These are phyloP conservation scores for Halophytophthora polymorphica DNA, from an alignment of 352 stramenopile species.

Conservation along the genomic window DNA sequence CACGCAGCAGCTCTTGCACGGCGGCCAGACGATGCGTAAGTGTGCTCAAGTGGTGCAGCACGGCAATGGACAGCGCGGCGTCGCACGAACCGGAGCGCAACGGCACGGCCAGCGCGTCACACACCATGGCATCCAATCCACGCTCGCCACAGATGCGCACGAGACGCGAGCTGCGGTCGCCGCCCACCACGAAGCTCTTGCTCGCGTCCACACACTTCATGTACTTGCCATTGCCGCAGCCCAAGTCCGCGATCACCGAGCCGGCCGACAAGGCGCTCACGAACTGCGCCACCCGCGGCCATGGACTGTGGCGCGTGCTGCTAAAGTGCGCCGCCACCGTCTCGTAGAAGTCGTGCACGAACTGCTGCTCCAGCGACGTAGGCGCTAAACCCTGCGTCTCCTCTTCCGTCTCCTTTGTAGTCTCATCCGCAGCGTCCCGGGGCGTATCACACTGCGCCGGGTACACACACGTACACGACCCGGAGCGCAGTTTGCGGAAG, in stretches of 20 bases:
- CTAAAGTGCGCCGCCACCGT: slow-evolving; percentile 81
- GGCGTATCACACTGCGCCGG: slow-evolving; percentile 63
- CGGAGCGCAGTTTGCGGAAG: slow-evolving; percentile 81
- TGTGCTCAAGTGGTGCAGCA: slow-evolving; percentile 83
- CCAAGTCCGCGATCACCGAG: slow-evolving; percentile 76
- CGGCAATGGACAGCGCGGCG: slow-evolving; percentile 79
- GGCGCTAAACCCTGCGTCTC: slow-evolving; percentile 28
- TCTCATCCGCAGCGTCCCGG: background rate
- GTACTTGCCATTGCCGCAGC: slow-evolving; percentile 88
- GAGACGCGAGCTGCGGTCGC: slow-evolving; percentile 64
- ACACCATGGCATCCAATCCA: slow-evolving; percentile 71
- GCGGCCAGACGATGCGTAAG: slow-evolving; percentile 61
- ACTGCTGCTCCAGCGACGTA: slow-evolving; percentile 73
- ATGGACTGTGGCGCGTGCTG: slow-evolving; percentile 85
- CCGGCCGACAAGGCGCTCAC: slow-evolving; percentile 51
- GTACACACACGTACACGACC: slow-evolving; percentile 65
- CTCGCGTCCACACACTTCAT: slow-evolving; percentile 73
- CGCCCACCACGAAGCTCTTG: slow-evolving; percentile 51
- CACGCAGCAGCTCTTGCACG: slow-evolving; percentile 74
- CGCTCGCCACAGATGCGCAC: slow-evolving; percentile 59
- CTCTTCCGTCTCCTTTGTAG: slow-evolving; percentile 1
- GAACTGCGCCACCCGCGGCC: slow-evolving; percentile 70
- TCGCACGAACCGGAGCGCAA: slow-evolving; percentile 73
- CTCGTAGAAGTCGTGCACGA: slow-evolving; percentile 87
- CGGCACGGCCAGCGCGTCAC: slow-evolving; percentile 69